Percentiles rank a stretch among this genome's conserved stretches.
phyloP scores from a whole-genome alignment of 768 basidiomycete genomes.

The Leccinum aurantiacum region DNA sequence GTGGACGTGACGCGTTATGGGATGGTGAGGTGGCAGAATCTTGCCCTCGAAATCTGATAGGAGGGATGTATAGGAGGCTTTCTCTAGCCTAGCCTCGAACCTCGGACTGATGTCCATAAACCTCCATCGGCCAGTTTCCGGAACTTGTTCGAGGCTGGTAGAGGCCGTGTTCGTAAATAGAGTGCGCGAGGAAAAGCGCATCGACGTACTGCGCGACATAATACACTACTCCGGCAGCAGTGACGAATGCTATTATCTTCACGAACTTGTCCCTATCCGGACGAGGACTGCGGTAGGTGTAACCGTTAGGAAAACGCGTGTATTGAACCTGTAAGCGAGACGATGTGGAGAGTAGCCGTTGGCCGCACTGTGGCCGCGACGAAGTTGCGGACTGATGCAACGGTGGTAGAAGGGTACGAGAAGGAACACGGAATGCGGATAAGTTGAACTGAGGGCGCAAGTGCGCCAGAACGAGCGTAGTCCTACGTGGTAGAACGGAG shows the following conservation, averaged over 20 bases:
- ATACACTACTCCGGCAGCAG: conserved; percentile 25
- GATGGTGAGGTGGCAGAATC: conserved; percentile 68
- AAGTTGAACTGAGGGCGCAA: neutral
- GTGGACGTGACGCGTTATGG: conserved; percentile 64
- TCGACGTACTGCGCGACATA: conserved; percentile 31
- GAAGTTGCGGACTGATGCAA: conserved; percentile 2
- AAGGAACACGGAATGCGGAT: neutral
- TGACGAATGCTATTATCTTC: conserved; percentile 20
- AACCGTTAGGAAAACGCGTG: conserved; percentile 25
- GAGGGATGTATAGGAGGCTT: conserved; percentile 42
- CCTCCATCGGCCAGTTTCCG: conserved; percentile 83
- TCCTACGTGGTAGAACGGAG: neutral
- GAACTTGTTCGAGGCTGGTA: conserved; percentile 74
- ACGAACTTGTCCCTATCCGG: conserved; percentile 10
- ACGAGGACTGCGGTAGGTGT: conserved; percentile 4
- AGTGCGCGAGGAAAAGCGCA: neutral
- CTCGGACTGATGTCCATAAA: conserved; percentile 78
- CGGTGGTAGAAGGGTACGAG: neutral
- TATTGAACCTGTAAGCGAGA: conserved; percentile 25
- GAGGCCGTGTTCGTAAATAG: neutral
- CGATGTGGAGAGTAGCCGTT: conserved; percentile 24
- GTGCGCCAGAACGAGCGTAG: conserved; percentile 3
- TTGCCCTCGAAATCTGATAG: conserved; percentile 49
- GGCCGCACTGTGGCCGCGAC: neutral
- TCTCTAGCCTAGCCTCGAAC: conserved; percentile 55